Evolutionary conservation across 345 rosid species (phyloP).

Genomic region (Noccaea bulbosa): DNA sequence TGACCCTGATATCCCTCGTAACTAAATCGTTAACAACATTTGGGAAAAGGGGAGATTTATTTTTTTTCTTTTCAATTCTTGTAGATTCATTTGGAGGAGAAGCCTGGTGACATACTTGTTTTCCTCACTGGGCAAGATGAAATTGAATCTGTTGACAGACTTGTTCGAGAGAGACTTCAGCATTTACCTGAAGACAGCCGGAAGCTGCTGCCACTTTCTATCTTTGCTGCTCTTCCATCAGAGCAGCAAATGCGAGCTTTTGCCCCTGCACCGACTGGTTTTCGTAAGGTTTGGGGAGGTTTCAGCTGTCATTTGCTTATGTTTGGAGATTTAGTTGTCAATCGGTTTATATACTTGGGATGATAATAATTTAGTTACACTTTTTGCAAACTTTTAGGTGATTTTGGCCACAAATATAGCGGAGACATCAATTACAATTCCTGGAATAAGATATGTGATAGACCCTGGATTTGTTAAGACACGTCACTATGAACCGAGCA

Average conservation of each 20-base stretch:
- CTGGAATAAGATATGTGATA: constrained; percentile 90
- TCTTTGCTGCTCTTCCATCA: constrained; percentile 89
- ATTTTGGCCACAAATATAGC: constrained; percentile 96
- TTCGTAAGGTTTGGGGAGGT: constrained; percentile 68
- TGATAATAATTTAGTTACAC: constrained; percentile 14
- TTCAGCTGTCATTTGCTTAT: not conserved
- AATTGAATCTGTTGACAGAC: constrained; percentile 83
- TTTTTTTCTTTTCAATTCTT: constrained; percentile 16
- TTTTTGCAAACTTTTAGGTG: constrained; percentile 50
- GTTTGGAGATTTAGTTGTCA: constrained; percentile 15
- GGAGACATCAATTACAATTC: constrained; percentile 92
- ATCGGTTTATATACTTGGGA: not conserved
- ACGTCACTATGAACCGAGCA: constrained; percentile 75
- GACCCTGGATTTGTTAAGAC: constrained; percentile 95
- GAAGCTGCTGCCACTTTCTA: constrained; percentile 63
- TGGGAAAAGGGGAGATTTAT: not conserved
- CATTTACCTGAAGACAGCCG: constrained; percentile 64
- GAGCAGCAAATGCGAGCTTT: constrained; percentile 87
- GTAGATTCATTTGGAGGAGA: constrained; percentile 82
- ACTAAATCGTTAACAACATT: not conserved
- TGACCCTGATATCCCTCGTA: not conserved
- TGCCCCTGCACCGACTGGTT: constrained; percentile 66
- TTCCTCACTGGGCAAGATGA: constrained; percentile 98
- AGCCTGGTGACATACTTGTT: constrained; percentile 87
- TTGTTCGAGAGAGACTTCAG: constrained; percentile 63